Percentiles rank a stretch among this genome's conserved stretches.
Conservation (phyloP, 306 rosid genomes). For the Vigna hirtella region DNA sequence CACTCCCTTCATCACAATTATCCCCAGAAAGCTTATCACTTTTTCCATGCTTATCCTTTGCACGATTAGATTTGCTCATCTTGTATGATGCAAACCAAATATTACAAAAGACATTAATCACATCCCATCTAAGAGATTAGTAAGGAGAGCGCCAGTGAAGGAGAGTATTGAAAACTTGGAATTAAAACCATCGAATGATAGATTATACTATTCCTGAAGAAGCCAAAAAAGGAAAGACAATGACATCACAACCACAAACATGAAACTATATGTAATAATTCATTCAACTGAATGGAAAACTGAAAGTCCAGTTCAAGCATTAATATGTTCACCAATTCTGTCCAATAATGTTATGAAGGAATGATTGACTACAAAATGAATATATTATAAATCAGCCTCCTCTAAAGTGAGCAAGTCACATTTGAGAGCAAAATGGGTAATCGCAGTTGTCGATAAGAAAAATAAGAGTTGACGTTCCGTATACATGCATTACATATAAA, state of each 20-base stretch:
- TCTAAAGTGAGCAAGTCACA: neutral
- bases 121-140: constrained; percentile 27
- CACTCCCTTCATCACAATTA: constrained; percentile 65
- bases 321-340: neutral
- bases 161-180: constrained; percentile 28
- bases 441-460: neutral
- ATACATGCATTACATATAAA: neutral
- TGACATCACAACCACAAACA: constrained; percentile 27
- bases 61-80: constrained; percentile 64
- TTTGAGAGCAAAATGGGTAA: neutral
- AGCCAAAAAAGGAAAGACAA: constrained; percentile 1
- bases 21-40: constrained; percentile 45
- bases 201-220: constrained; percentile 40
- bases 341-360: constrained; percentile 20
- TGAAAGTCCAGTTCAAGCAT: constrained; percentile 37
- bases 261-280: constrained; percentile 23
- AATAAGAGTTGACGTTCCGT: neutral
- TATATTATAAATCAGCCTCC: neutral
- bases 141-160: constrained; percentile 39
- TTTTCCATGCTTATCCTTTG: constrained; percentile 54
- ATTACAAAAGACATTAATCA: constrained; percentile 31
- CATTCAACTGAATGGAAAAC: constrained; percentile 14
- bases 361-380: neutral
- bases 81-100: constrained; percentile 46
- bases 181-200: constrained; percentile 4